Conservation (phyloP, 1,284 basidiomycete genomes). For the Hemileia vastatrix region DNA sequence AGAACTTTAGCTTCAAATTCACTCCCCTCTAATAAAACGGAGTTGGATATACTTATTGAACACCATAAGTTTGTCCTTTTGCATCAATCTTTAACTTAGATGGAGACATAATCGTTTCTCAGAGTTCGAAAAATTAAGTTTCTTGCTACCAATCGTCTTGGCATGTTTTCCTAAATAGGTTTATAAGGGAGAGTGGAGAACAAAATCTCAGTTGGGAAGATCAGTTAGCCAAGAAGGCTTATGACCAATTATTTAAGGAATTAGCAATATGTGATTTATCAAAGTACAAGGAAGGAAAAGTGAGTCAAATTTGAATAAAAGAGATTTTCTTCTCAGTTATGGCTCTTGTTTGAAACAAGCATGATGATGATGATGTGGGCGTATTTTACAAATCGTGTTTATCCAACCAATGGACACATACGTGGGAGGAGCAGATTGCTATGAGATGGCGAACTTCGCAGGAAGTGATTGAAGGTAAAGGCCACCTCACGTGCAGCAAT, state of each 20-base stretch:
- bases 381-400: not conserved
- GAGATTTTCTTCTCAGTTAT: not conserved
- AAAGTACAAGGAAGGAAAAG: constrained; percentile 21
- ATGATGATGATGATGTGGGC: not conserved
- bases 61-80: constrained; percentile 7
- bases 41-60: constrained; percentile 19
- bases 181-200: constrained; percentile 19
- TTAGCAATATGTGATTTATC: constrained; percentile 20
- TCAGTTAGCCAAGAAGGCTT: constrained; percentile 17
- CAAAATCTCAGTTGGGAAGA: constrained; percentile 22
- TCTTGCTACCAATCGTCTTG: not conserved
- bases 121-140: not conserved
- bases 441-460: constrained; percentile 21
- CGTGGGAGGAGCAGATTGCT: constrained; percentile 9
- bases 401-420: not conserved
- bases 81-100: not conserved
- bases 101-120: not conserved
- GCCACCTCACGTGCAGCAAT: constrained; percentile 17
- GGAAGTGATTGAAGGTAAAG: constrained; percentile 22
- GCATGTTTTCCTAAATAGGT: not conserved
- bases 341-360: not conserved
- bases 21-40: constrained; percentile 13
- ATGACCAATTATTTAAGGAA: constrained; percentile 23
- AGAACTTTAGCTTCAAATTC: too few relatives aligned
- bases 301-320: not conserved